A percentile compares a stretch with the other conserved stretches of the same genome.
phyloP scores from a whole-genome alignment of 305 asterid genomes.

The Fraxinus xanthoxyloides region DNA sequence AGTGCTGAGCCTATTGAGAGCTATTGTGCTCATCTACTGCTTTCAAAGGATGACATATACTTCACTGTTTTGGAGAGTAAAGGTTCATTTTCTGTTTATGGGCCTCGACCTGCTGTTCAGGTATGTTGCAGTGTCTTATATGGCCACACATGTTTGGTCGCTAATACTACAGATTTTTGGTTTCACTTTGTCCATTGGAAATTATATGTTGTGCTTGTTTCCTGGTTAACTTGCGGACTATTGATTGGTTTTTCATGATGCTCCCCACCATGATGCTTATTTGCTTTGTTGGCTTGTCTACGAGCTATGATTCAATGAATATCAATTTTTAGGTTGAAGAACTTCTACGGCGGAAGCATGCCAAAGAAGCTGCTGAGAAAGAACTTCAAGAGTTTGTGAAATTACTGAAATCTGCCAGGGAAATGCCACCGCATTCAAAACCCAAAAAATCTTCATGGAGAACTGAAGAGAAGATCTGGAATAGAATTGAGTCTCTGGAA shows the following conservation, averaged over 20 bases:
- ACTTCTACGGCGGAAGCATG: constrained; percentile 60
- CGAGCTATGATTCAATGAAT: constrained; percentile 15
- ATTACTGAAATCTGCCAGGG: constrained; percentile 63
- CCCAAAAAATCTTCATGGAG: constrained; percentile 71
- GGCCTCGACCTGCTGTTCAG: constrained; percentile 80
- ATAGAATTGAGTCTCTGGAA: constrained; percentile 62
- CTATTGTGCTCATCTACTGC: constrained; percentile 80
- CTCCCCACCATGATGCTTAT: constrained; percentile 5
- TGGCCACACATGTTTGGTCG: constrained; percentile 2
- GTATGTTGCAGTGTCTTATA: constrained; percentile 31
- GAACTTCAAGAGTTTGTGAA: constrained; percentile 69
- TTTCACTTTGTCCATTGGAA: constrained; percentile 7
- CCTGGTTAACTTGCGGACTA: neutral
- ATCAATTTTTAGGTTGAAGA: constrained; percentile 65
- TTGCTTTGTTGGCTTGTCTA: constrained; percentile 5
- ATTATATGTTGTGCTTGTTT: constrained; percentile 1
- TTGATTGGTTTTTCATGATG: constrained; percentile 3
- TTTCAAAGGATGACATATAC: constrained; percentile 74
- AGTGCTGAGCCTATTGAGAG: constrained; percentile 87
- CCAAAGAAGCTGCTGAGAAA: constrained; percentile 70
- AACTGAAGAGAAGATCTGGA: constrained; percentile 52
- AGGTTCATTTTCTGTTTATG: constrained; percentile 68
- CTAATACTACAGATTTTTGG: neutral
- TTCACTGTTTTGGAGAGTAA: constrained; percentile 62
- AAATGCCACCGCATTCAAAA: constrained; percentile 57